A percentile compares a stretch with the other conserved stretches of the same genome.
These are phyloP conservation scores for Euptelea pleiosperma DNA, from an alignment of 164 flowering plant species.

Conservation along the genomic window DNA sequence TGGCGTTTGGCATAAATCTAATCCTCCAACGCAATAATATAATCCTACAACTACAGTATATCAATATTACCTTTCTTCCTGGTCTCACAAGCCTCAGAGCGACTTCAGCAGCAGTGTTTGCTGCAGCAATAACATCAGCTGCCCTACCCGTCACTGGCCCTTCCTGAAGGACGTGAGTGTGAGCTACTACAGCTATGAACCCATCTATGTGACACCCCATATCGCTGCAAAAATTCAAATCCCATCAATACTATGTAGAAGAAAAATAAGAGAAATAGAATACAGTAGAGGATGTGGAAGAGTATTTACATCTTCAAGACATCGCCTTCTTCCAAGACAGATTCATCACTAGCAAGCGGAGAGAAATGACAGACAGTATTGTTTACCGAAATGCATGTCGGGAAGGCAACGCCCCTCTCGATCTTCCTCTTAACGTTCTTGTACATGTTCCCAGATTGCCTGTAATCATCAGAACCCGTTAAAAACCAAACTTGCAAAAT, in stretches of 20 bases:
- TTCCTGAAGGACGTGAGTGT: constrained; percentile 78
- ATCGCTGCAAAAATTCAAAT: constrained; percentile 50
- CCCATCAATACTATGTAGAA: neutral
- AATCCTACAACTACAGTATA: neutral
- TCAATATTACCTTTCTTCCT: constrained; percentile 66
- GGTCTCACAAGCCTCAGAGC: constrained; percentile 94
- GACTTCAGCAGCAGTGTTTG: constrained; percentile 97
- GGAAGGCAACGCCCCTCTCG: constrained; percentile 92
- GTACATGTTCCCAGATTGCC: constrained; percentile 87
- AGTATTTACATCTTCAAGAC: constrained; percentile 70
- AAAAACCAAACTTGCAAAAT: neutral
- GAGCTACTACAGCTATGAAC: constrained; percentile 87
- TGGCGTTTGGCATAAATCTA: too few relatives aligned
- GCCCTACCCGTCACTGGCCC: constrained; percentile 83
- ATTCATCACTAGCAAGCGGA: constrained; percentile 86
- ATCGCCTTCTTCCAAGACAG: constrained; percentile 78
- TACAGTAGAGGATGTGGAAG: neutral
- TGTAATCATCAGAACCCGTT: constrained; percentile 16
- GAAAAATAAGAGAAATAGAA: neutral
- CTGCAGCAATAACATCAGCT: constrained; percentile 95
- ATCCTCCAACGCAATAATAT: too few relatives aligned
- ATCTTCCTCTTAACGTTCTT: constrained; percentile 94
- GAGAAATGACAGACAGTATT: constrained; percentile 85
- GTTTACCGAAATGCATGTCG: constrained; percentile 91
- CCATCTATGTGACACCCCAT: constrained; percentile 99